Percentiles rank a stretch among this genome's conserved stretches.
These are phyloP conservation scores for Fusarium abutilonis DNA, from an alignment of 2,329 filamentous ascomycete species.

Conservation along the genomic window DNA sequence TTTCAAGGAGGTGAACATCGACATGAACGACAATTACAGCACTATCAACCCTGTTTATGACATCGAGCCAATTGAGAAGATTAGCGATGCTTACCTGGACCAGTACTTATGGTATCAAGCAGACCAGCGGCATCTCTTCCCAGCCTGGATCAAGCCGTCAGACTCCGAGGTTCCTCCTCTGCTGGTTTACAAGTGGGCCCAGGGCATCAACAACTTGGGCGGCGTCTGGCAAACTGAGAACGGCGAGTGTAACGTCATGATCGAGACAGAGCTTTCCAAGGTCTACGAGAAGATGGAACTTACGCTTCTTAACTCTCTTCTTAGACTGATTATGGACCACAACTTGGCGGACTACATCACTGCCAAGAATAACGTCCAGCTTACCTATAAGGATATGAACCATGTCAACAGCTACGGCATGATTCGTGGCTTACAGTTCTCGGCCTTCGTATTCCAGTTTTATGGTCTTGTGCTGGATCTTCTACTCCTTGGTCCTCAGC, in stretches of 20 bases:
- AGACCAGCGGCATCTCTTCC: constrained; percentile 95
- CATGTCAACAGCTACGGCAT: constrained; percentile 99
- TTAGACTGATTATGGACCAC: constrained; percentile 98
- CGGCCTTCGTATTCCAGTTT: constrained; percentile 98
- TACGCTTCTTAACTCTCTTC: constrained; percentile 89
- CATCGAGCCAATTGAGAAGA: constrained; percentile 99
- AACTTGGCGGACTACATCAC: constrained; percentile 99
- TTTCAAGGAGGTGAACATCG: constrained; percentile 99
- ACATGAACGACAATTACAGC: constrained; percentile 99
- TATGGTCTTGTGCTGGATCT: constrained; percentile 96
- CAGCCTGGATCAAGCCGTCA: constrained; percentile 98
- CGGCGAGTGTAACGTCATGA: constrained; percentile 98
- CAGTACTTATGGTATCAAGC: constrained; percentile 99
- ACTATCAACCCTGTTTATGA: constrained; percentile 99
- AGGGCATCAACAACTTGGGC: constrained; percentile 97
- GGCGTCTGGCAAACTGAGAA: constrained; percentile 94
- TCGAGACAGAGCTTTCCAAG: constrained; percentile 98
- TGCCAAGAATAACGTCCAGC: constrained; percentile 98
- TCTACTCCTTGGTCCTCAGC: constrained; percentile 88
- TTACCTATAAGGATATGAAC: constrained; percentile 99
- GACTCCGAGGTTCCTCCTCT: constrained; percentile 97
- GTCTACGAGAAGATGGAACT: constrained; percentile 99
- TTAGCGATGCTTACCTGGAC: constrained; percentile 97
- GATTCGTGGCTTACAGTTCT: constrained; percentile 98
- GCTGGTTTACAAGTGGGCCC: constrained; percentile 97